Conservation (phyloP, 768 basidiomycete genomes). For the Boletus sensibilis region DNA sequence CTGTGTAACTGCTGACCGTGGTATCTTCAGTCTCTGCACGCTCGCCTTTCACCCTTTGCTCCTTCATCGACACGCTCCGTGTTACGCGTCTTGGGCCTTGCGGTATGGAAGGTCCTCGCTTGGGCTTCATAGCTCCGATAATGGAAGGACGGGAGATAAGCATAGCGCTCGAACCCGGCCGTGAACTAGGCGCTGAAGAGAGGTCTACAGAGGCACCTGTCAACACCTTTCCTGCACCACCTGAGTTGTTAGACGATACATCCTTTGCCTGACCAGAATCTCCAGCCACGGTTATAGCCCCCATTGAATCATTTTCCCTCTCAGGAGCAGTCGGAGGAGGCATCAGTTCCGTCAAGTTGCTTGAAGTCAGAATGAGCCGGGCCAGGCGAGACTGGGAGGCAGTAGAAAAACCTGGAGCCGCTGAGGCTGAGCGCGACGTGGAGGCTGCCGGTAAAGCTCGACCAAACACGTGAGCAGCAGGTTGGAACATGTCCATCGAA, state of each 20-base stretch:
- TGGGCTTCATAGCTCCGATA: slow-evolving; percentile 18
- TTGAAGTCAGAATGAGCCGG: neutral
- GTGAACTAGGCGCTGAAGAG: neutral
- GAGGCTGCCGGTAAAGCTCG: slow-evolving; percentile 1
- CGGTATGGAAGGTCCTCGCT: slow-evolving; percentile 10
- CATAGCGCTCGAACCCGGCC: neutral
- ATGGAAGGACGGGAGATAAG: neutral
- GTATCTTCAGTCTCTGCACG: neutral
- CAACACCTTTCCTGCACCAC: neutral
- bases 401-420: neutral
- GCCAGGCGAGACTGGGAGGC: slow-evolving; percentile 3
- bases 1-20: neutral
- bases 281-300: neutral
- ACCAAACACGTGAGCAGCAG: neutral
- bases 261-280: neutral
- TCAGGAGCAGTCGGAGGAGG: neutral
- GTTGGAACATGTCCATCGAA: slow-evolving; percentile 1
- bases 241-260: neutral
- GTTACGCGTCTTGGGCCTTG: slow-evolving; percentile 24
- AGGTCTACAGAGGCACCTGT: neutral
- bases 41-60: slow-evolving; percentile 8
- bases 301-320: neutral
- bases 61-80: slow-evolving; percentile 30
- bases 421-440: neutral
- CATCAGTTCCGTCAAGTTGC: neutral